A percentile compares a stretch with the other conserved stretches of the same genome.
These are phyloP conservation scores for Colletotrichum trifolii DNA, from an alignment of 2,329 filamentous ascomycete genomes.

Conservation along the genomic window DNA sequence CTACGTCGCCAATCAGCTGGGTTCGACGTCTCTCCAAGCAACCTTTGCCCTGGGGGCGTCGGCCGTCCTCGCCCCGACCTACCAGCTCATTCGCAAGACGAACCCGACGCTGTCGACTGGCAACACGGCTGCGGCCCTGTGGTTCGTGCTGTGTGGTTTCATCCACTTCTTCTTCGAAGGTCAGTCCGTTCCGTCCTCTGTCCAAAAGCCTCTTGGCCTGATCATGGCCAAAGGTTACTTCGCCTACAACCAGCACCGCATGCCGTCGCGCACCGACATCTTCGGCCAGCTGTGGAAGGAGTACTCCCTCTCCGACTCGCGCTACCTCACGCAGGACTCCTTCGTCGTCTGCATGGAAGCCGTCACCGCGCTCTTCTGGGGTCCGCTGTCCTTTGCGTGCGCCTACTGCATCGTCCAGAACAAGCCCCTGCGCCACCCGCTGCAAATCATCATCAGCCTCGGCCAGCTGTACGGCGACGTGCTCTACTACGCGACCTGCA, in stretches of 20 bases:
- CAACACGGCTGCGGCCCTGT: conserved; percentile 73
- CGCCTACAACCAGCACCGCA: conserved; percentile 53
- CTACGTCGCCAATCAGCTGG: conserved; percentile 74
- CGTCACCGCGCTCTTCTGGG: conserved; percentile 64
- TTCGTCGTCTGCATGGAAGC: conserved; percentile 68
- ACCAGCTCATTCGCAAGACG: conserved; percentile 61
- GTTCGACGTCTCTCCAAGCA: conserved; percentile 67
- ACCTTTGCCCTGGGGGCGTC: conserved; percentile 68
- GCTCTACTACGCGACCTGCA: conserved; percentile 62
- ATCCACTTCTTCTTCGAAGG: conserved; percentile 58
- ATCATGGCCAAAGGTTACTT: conserved; percentile 57
- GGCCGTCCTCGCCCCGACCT: conserved; percentile 67
- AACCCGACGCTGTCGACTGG: conserved; percentile 62
- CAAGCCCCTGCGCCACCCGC: conserved; percentile 59
- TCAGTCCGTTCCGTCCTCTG: conserved; percentile 21
- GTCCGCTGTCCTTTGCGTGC: conserved; percentile 61
- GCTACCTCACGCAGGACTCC: conserved; percentile 63
- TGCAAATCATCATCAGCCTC: conserved; percentile 59
- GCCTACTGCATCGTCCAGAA: conserved; percentile 56
- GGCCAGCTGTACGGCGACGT: conserved; percentile 64
- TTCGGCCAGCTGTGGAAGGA: conserved; percentile 69
- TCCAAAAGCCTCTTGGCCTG: neutral
- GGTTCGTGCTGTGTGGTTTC: conserved; percentile 78
- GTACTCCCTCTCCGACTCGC: conserved; percentile 66
- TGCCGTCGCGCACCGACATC: conserved; percentile 53